A percentile compares a stretch with the other conserved stretches of the same genome.
phyloP scores from a whole-genome alignment of 2,329 filamentous ascomycete genomes.

The Pyricularia sp. region DNA sequence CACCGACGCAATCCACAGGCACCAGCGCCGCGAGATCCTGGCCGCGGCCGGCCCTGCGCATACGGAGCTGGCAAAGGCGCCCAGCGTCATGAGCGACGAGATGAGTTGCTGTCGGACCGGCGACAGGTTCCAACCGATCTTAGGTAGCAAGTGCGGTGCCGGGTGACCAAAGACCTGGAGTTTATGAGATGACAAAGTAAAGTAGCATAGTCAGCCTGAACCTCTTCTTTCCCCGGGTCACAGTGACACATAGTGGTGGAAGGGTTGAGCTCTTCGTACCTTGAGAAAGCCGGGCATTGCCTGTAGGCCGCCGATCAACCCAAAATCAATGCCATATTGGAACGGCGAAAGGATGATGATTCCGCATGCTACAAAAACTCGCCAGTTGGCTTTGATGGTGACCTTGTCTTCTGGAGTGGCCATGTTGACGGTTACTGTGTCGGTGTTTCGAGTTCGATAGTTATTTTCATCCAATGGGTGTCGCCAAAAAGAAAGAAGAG shows the following conservation, averaged over 20 bases:
- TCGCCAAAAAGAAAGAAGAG: background rate
- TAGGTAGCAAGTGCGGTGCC: conserved; percentile 12
- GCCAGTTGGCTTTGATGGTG: conserved; percentile 5
- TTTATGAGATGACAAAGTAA: too few species aligned
- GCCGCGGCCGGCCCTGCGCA: conserved; percentile 22
- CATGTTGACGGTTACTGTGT: background rate
- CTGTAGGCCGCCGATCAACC: conserved; percentile 22
- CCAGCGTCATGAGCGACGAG: conserved; percentile 24
- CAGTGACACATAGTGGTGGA: too few species aligned
- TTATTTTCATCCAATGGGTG: background rate
- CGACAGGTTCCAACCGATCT: conserved; percentile 20
- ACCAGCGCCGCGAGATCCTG: conserved; percentile 23
- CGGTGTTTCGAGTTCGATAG: background rate
- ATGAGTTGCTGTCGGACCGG: conserved; percentile 25
- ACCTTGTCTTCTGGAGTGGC: conserved; percentile 1
- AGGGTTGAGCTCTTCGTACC: conserved; percentile 7
- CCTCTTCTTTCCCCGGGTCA: too few species aligned
- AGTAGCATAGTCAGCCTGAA: background rate
- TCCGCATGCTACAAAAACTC: conserved; percentile 11
- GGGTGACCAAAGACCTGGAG: conserved; percentile 18
- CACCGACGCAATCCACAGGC: conserved; percentile 30
- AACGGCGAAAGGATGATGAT: conserved; percentile 22
- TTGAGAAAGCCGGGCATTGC: conserved; percentile 25
- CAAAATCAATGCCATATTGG: conserved; percentile 25
- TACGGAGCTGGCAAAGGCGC: conserved; percentile 21